Base-by-base conservation (phyloP, 495 filamentous ascomycete genomes). In the Pseudevernia furfuracea region DNA sequence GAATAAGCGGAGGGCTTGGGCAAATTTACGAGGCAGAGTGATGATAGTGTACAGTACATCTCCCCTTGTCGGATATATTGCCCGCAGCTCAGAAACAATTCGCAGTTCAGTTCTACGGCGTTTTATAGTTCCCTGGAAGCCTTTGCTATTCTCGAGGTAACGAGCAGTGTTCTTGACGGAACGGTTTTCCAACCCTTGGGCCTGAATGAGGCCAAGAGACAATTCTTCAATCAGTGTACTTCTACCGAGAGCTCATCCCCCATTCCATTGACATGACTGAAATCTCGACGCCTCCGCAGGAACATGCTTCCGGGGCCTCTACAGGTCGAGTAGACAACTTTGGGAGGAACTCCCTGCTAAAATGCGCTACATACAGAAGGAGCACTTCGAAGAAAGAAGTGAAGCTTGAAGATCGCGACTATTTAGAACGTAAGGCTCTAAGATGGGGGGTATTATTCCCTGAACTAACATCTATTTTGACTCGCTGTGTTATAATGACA, bases 1-100 rank as follows among this genome's bases (percentile, higher is more conserved):
- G 66, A 6, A 65, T 60, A 28, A 68, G 68, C 53, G 68, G 64
- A n/a, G n/a, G n/a, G n/a, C n/a, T n/a, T n/a, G n/a, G n/a, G n/a
- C n/a, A n/a, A n/a, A n/a, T n/a, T n/a, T n/a, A n/a, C n/a, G n/a
- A n/a, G n/a, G n/a, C n/a, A 53, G 23, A 59, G 58, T 21, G 28
- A 53, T 8, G 55, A n/a, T n/a, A n/a, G n/a, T n/a, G n/a, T n/a
- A n/a, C n/a, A n/a, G n/a, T n/a, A n/a, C n/a, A n/a, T n/a, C n/a
- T n/a, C n/a, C n/a, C n/a, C n/a, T n/a, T n/a, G n/a, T n/a, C n/a
- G n/a, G n/a, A n/a, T n/a, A n/a, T n/a, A n/a, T n/a, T n/a, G n/a
- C n/a, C n/a, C n/a, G n/a, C n/a, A n/a, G n/a, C n/a, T n/a, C n/a
- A n/a, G n/a, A n/a, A n/a, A n/a, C n/a, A n/a, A n/a, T n/a, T n/a